phyloP scores from a whole-genome alignment of 2,329 filamentous ascomycete genomes.

The Clarireedia paspali region DNA sequence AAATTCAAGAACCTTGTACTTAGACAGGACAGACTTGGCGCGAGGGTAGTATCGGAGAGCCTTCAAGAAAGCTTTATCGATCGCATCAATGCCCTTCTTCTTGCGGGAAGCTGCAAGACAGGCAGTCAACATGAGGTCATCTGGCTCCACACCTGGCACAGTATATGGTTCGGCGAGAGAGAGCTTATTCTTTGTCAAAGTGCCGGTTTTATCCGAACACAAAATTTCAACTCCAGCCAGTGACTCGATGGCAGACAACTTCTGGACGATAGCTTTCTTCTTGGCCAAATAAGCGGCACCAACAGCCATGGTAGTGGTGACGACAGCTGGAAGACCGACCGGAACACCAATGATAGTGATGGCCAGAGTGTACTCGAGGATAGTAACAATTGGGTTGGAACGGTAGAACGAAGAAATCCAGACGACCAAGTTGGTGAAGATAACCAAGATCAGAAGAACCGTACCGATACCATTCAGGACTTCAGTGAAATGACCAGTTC shows the following conservation, averaged over 20 bases:
- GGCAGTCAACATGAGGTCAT: constrained; percentile 88
- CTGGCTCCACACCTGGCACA: constrained; percentile 71
- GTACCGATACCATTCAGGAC: constrained; percentile 83
- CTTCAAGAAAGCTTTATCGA: constrained; percentile 92
- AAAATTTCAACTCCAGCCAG: constrained; percentile 89
- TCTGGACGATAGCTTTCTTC: constrained; percentile 90
- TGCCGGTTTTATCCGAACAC: constrained; percentile 92
- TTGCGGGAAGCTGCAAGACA: constrained; percentile 85
- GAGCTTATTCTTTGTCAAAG: constrained; percentile 89
- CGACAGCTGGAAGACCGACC: constrained; percentile 86
- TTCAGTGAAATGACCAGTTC: constrained; percentile 82
- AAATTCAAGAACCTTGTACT: constrained; percentile 81
- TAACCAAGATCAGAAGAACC: constrained; percentile 70
- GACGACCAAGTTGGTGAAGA: constrained; percentile 72
- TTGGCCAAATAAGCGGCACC: constrained; percentile 86
- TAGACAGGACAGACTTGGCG: constrained; percentile 71
- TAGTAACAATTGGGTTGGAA: constrained; percentile 69
- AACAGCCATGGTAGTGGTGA: constrained; percentile 92
- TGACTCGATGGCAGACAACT: constrained; percentile 85
- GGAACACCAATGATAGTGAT: constrained; percentile 90
- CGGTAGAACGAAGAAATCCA: constrained; percentile 87
- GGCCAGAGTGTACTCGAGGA: constrained; percentile 77
- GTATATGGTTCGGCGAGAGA: constrained; percentile 80
- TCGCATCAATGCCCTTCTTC: constrained; percentile 92
- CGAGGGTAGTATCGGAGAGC: constrained; percentile 73